Evolutionary conservation across 2,329 filamentous ascomycete species (phyloP).

Genomic region (Chaetomiaceae sp.): DNA sequence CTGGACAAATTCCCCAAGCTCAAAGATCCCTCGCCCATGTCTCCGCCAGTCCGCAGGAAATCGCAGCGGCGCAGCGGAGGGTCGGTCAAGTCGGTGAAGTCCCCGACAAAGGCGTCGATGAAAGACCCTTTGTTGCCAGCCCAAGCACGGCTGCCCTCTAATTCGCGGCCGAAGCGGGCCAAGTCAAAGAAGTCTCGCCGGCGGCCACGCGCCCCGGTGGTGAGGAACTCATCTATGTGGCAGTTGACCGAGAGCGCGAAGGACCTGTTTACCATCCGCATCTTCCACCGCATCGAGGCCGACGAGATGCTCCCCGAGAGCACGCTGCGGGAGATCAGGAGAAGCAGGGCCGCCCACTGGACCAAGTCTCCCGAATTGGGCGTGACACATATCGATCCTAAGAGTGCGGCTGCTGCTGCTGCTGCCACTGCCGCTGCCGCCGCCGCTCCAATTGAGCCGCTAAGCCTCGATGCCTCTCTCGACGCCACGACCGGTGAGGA

Average conservation of each 20-base stretch:
- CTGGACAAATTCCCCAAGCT: constrained; percentile 15
- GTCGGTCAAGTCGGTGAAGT: constrained; percentile 21
- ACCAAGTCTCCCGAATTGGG: constrained; percentile 14
- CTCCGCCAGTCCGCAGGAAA: constrained; percentile 16
- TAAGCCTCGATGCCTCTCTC: constrained; percentile 42
- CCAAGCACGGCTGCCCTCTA: constrained; percentile 28
- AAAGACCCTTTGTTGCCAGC: constrained; percentile 18
- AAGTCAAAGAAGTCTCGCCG: constrained; percentile 35
- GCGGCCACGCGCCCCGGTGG: constrained; percentile 19
- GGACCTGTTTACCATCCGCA: constrained; percentile 49
- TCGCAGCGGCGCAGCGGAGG: constrained; percentile 23
- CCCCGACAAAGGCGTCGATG: constrained; percentile 22
- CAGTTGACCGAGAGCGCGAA: constrained; percentile 50
- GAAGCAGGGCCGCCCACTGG: constrained; percentile 31
- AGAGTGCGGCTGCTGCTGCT: constrained; percentile 6
- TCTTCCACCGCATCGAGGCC: constrained; percentile 50
- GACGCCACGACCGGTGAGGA: constrained; percentile 36
- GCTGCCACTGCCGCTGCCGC: constrained; percentile 27
- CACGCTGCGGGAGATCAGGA: constrained; percentile 42
- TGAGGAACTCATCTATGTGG: constrained; percentile 40
- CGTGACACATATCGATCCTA: constrained; percentile 25
- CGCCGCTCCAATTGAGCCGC: constrained; percentile 42
- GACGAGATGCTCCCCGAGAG: constrained; percentile 54
- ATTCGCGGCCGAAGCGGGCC: constrained; percentile 34
- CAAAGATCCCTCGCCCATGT: constrained; percentile 7